Evolutionary conservation across 2,329 filamentous ascomycete genomes (phyloP), one percentile per base, ranked within the genome.

Genomic region (Meredithiella fracta): DNA sequence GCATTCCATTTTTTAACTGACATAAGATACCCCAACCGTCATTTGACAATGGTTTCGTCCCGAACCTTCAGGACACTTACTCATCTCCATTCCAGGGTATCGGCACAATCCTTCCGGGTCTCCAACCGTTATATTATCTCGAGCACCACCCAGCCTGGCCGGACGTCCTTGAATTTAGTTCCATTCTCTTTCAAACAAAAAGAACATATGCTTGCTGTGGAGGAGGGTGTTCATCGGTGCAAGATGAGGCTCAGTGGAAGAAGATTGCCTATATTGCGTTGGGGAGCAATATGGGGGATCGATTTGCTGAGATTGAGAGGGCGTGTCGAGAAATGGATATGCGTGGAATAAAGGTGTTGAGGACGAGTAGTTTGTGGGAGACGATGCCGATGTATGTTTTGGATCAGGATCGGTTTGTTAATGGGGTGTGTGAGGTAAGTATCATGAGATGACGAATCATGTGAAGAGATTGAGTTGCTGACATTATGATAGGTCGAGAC

Each of bases 381-480:
- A 98, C 91, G 2, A 82, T 87, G 63, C 88, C 92, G 22, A 98
- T 98, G 92, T 98, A 98, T 68, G 85, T 96, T 60, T 72, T 85
- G 60, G 85, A 96, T 60, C 92, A 98, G 67, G 82, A 82, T 60
- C 78, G 79, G 29, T 98, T 98, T 65, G 72, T 96, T 51, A 98
- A 98, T 66, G 92, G 89, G 20, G 90, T 83, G 57, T 95, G 88
- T 67, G 86, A 94, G 80, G 89, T 94, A 67, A 66, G 80, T 73
- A 51, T 51, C 20, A 15, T 20, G 17, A 17, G 2, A 40, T 26
- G 51, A 23, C 40, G 34, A 15, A 11, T 20, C 14, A 15, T 38
- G 23, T 53, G 9, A 20, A 20, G 14, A 11, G 23, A 51, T 1
- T 23, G 2, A n/a, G 17, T 17, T 37, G 14, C 29, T 29, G 22